Base-by-base conservation (phyloP, 768 basidiomycete species). In the Pholiota molesta region DNA sequence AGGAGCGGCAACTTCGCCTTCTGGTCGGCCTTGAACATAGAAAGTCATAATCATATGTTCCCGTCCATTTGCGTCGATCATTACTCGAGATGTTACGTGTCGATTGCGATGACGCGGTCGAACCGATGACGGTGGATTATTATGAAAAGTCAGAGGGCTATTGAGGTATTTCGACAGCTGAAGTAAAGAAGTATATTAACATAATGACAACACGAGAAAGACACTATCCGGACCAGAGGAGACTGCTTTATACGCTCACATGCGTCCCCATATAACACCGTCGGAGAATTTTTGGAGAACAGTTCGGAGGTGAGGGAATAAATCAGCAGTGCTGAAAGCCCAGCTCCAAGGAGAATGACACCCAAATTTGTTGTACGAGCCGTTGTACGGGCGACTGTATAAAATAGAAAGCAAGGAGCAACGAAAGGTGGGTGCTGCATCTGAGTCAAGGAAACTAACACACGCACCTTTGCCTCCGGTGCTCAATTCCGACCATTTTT, bases 11-110 rank as follows among this genome's bases (percentile, higher is more conserved):
- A 67, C 59, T 37, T 76, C 73, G 29, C 80, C 79, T 52, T 83
- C 79, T 39, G 81, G 76, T 52, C 80, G 77, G 39, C 86, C 87
- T 77, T 91, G 84, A 28, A 94, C 81, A 66, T 89, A 95, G 75
- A 95, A 95, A 47, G 89, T 89, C 71, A 95, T 81, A 31, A 92
- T 81, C 86, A 95, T 87, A 66, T 94, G 93, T 71, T 94, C 92
- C 44, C 86, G 83, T 1, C 93, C 93, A 10, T 83, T 70, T 11
- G 87, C 75, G 71, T 95, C 93, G 26, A 91, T 76, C 61, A 86
- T 85, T 63, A 93, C 82, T 62, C 92, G 89, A 19, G 92, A 93
- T 8, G 86, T 86, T 47, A 94, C 90, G 75, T 90, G 90, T 68
- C 91, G 85, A 67, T 92, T 91, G 19, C 93, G 85, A 69, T 94